Evolutionary conservation across 129 eudicot species (phyloP).

Genomic region (Deinandra increscens): DNA sequence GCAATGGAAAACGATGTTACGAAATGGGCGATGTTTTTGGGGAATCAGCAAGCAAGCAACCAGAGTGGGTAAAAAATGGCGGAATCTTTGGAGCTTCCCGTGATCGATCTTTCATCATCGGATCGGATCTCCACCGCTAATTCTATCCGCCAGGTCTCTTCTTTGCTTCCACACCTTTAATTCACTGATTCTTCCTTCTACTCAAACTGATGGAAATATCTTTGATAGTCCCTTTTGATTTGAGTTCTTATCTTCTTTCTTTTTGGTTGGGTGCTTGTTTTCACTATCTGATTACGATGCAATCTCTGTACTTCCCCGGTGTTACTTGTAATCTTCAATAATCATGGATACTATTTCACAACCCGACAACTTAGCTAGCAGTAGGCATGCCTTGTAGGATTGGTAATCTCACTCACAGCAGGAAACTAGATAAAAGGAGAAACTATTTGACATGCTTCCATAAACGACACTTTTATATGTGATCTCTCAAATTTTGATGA

Average conservation of each 20-base stretch:
- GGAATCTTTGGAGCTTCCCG: constrained; percentile 42
- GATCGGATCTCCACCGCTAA: constrained; percentile 52
- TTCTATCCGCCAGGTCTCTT: constrained; percentile 54
- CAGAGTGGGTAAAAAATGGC: constrained; percentile 10
- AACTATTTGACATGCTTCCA: not conserved
- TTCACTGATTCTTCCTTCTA: not conserved
- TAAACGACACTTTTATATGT: not conserved
- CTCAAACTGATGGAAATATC: no score
- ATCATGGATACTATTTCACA: no score
- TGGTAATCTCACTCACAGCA: not conserved
- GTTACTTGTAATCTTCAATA: no score
- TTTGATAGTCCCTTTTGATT: not conserved
- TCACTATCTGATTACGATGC: not conserved
- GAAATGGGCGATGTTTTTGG: no score
- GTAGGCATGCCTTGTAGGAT: no score
- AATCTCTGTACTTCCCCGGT: no score
- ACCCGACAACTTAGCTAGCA: no score
- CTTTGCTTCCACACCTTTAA: not conserved
- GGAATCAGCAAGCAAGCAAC: no score
- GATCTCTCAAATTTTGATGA: not conserved
- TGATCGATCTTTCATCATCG: constrained; percentile 53
- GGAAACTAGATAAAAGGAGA: not conserved
- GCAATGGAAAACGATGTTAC: no score
- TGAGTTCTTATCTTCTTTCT: not conserved
- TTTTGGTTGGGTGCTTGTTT: not conserved